Percentiles rank a stretch among this genome's conserved stretches.
Evolutionary conservation across 371 early-diverging fungal genomes (phyloP).

Genomic region (Phascolomyces articulosus): DNA sequence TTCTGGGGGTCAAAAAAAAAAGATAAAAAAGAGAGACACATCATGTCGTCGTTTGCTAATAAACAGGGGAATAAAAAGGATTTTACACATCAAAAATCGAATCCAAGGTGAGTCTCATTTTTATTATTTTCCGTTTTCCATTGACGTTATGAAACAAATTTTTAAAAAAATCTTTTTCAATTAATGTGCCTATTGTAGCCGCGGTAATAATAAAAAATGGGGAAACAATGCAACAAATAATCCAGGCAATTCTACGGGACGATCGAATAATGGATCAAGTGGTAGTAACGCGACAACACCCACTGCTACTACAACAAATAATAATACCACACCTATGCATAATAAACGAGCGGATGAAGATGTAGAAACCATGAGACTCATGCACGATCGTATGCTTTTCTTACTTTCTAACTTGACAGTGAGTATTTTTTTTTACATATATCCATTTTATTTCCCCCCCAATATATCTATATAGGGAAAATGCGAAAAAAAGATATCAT

Average conservation of each 20-base stretch:
- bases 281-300: conserved; percentile 17
- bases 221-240: conserved; percentile 9
- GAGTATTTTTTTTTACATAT: conserved; percentile 34
- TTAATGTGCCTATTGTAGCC: conserved; percentile 12
- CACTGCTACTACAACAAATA: conserved; percentile 2
- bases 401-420: conserved; percentile 75
- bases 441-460: no score
- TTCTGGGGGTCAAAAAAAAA: conserved; percentile 2
- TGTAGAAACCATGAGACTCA: conserved; percentile 39
- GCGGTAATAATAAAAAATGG: conserved; percentile 44
- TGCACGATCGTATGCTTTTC: conserved; percentile 79
- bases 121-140: background rate
- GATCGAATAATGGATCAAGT: conserved; percentile 14
- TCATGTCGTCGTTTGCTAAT: conserved; percentile 12
- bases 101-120: conserved; percentile 17
- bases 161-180: background rate
- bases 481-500: no score
- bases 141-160: background rate
- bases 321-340: background rate
- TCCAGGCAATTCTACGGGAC: background rate
- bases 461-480: background rate
- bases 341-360: conserved; percentile 23
- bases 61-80: conserved; percentile 44
- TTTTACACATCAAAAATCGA: conserved; percentile 22
- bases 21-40: conserved; percentile 8